A percentile compares a stretch with the other conserved stretches of the same genome.
These are phyloP conservation scores for Malassezia equina DNA, from an alignment of 1,284 basidiomycete species.

Conservation along the genomic window DNA sequence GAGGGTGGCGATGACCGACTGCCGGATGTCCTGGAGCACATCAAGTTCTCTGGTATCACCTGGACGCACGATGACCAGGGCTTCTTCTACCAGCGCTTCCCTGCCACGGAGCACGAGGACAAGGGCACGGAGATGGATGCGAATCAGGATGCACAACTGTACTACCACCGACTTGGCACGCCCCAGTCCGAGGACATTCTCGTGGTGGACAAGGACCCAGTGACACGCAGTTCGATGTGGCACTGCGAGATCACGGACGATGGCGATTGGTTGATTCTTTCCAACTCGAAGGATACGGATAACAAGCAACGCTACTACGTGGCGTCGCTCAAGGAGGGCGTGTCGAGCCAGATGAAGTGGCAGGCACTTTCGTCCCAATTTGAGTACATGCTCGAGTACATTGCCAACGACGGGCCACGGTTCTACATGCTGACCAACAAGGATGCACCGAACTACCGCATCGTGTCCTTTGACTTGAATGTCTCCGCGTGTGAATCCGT, in stretches of 20 bases:
- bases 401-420: slow-evolving; percentile 35
- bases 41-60: slow-evolving; percentile 37
- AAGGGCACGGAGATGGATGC: slow-evolving; percentile 43
- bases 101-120: slow-evolving; percentile 28
- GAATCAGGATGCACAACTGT: slow-evolving; percentile 41
- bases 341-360: slow-evolving; percentile 28
- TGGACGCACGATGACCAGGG: slow-evolving; percentile 44
- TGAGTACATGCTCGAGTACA: slow-evolving; percentile 31
- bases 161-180: slow-evolving; percentile 42
- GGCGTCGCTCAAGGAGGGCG: slow-evolving; percentile 22
- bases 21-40: slow-evolving; percentile 29
- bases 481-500: slow-evolving; percentile 19
- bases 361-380: slow-evolving; percentile 35
- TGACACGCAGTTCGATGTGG: slow-evolving; percentile 36
- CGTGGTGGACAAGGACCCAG: slow-evolving; percentile 33
- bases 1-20: slow-evolving; percentile 34
- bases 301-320: slow-evolving; percentile 33
- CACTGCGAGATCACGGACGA: slow-evolving; percentile 33
- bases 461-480: slow-evolving; percentile 32
- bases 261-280: slow-evolving; percentile 33
- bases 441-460: slow-evolving; percentile 38
- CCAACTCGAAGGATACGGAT: slow-evolving; percentile 40
- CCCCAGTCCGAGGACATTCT: slow-evolving; percentile 36
- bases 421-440: slow-evolving; percentile 46
- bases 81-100: slow-evolving; percentile 44